Base-by-base conservation (phyloP, 257 asterid genomes). In the Plectranthus barbatus region DNA sequence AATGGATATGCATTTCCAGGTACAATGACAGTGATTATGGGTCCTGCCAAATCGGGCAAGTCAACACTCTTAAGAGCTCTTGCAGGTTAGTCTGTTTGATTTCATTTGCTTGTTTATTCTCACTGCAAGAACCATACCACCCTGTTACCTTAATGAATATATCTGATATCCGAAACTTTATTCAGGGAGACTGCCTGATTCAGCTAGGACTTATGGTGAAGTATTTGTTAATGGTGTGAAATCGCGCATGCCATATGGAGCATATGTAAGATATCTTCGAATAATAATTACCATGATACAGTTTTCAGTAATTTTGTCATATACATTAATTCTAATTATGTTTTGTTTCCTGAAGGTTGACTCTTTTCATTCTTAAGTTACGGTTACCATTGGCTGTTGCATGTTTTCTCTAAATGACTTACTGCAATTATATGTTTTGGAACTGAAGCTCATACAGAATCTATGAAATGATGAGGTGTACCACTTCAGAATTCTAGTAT, bases 11-110 rank as follows among this genome's bases (percentile, higher is more conserved):
- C 94, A 13, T 68, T 90, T 66, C 97, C 96, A 0, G 99, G 99
- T 26, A 90, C 97, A n/a, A 93, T 93, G 93, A 93, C 99, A 0
- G 99, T 93, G 18, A 90, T 90, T 33, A 93, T 93, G 99, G 97
- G 97, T 56, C 99, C 99, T n/a, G 96, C 99, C 41, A 93, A 87
- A 74, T 90, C 97, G 0, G 99, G 99, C 55, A 93, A 93, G 81
- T 93, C 99, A 15, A 90, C 99, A 1, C 94, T 93, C 60, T 81
- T 93, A 73, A 84, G 94, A 76, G 87, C 99, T 69, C 96, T 93
- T 51, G 83, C 99, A 72, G 99, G 99, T 90, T 69, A 55, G 69
- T 61, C 62, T 60, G 34, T 31, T 68, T 37, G 31, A 26, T 26
- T 2, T 26, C 31, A 26, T n/a, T n/a, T n/a, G n/a, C 51, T 17